Conservation (phyloP, 805 yeast species). For the Torulaspora maleeae region DNA sequence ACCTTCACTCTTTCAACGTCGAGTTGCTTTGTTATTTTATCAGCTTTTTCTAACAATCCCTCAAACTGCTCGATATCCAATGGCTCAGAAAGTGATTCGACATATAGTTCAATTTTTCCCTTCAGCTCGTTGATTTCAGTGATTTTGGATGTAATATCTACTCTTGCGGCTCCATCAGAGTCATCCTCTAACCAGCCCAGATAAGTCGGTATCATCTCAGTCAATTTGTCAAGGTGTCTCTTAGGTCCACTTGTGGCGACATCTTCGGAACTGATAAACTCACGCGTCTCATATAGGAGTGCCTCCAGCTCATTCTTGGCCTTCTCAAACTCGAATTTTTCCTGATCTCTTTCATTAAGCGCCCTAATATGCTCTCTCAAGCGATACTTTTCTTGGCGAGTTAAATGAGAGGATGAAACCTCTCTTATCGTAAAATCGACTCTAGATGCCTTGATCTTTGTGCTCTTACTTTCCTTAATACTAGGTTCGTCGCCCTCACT, state of each 20-base stretch:
- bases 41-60: slow-evolving; percentile 42
- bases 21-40: slow-evolving; percentile 38
- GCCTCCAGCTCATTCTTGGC: slow-evolving; percentile 67
- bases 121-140: slow-evolving; percentile 25
- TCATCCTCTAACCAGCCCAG: slow-evolving; percentile 80
- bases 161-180: slow-evolving; percentile 45
- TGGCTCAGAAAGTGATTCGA: slow-evolving; percentile 44
- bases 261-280: slow-evolving; percentile 51
- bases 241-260: slow-evolving; percentile 41
- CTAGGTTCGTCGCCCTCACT: not conserved
- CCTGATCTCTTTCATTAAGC: slow-evolving; percentile 48
- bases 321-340: slow-evolving; percentile 52
- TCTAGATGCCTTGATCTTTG: not conserved
- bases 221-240: slow-evolving; percentile 37
- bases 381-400: slow-evolving; percentile 43
- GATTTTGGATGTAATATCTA: slow-evolving; percentile 38
- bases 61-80: slow-evolving; percentile 45
- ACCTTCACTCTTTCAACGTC: slow-evolving; percentile 43
- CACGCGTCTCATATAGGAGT: slow-evolving; percentile 63
- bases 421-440: slow-evolving; percentile 31
- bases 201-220: slow-evolving; percentile 41
- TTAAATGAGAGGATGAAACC: slow-evolving; percentile 45
- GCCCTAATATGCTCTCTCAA: slow-evolving; percentile 46
- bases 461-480: not conserved
- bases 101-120: slow-evolving; percentile 36